phyloP scores from a whole-genome alignment of 108 stramenopile species.

The Parietichytrium sp. region DNA sequence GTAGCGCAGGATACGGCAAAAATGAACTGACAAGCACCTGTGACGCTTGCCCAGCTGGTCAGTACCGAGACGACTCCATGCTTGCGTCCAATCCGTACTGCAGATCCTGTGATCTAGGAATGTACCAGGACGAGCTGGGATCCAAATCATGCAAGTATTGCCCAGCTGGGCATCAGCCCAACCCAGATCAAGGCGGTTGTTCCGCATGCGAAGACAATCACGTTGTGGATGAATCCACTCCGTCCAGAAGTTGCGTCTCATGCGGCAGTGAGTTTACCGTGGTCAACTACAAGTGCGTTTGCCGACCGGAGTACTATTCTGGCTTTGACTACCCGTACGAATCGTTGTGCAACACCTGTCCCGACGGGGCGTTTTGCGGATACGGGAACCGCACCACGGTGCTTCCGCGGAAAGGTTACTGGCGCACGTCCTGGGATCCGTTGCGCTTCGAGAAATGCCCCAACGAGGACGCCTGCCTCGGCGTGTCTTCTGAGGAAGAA shows the following conservation, averaged over 20 bases:
- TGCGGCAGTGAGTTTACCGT: conserved; percentile 25
- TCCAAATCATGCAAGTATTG: conserved; percentile 4
- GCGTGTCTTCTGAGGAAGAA: neutral
- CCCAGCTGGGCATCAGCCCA: conserved; percentile 3
- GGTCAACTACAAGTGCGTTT: conserved; percentile 14
- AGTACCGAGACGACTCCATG: conserved; percentile 33
- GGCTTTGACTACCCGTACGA: neutral
- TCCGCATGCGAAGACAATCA: neutral
- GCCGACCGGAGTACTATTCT: conserved; percentile 14
- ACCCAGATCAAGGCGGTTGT: neutral
- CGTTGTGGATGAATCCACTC: neutral
- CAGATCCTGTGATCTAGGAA: conserved; percentile 4
- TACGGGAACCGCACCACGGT: neutral
- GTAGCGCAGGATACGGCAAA: conserved; percentile 22
- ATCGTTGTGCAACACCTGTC: neutral
- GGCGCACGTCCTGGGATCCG: neutral
- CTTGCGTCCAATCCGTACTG: neutral
- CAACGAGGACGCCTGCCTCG: neutral
- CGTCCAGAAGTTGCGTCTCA: neutral
- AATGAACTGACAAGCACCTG: neutral
- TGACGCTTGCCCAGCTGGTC: neutral
- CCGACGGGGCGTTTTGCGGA: conserved; percentile 1
- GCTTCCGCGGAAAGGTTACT: neutral
- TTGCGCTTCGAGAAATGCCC: neutral
- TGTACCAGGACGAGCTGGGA: neutral